Evolutionary conservation across 495 filamentous ascomycete species (phyloP).

Genomic region (Xylaria longipes): DNA sequence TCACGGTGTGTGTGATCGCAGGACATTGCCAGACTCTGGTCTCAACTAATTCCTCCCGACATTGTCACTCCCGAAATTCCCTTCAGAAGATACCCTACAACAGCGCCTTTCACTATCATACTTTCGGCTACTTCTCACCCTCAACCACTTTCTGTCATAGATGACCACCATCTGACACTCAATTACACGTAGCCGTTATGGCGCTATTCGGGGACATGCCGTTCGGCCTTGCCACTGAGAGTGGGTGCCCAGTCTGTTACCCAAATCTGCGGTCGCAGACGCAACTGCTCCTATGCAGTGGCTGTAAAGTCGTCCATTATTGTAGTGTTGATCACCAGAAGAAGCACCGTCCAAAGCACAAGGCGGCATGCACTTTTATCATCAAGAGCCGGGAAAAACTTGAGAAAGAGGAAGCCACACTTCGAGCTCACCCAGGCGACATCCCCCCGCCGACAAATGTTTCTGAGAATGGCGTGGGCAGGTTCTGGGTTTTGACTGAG

Average conservation of each 20-base stretch:
- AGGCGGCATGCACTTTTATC: conserved; percentile 50
- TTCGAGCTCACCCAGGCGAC: conserved; percentile 43
- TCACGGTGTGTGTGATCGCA: neutral
- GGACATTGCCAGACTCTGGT: neutral
- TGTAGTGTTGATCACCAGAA: conserved; percentile 55
- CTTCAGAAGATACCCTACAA: neutral
- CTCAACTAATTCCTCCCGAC: neutral
- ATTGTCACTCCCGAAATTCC: neutral
- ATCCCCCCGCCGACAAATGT: conserved; percentile 30
- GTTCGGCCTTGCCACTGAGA: conserved; percentile 12
- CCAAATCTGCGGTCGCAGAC: conserved; percentile 12
- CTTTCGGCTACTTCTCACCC: neutral
- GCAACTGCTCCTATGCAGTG: conserved; percentile 42
- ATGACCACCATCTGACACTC: neutral
- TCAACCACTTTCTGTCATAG: conserved; percentile 12
- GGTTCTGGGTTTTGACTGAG: conserved; percentile 44
- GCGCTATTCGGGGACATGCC: conserved; percentile 8
- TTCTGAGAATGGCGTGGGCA: conserved; percentile 44
- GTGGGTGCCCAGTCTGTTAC: conserved; percentile 20
- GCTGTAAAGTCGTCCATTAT: conserved; percentile 55
- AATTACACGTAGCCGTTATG: neutral
- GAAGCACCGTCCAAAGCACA: conserved; percentile 48
- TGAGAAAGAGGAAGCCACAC: conserved; percentile 42
- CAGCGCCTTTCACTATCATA: conserved; percentile 4
- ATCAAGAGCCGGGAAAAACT: conserved; percentile 34